Conservation (phyloP, 176 grass and related monocot genomes). For the Chloris gayana region DNA sequence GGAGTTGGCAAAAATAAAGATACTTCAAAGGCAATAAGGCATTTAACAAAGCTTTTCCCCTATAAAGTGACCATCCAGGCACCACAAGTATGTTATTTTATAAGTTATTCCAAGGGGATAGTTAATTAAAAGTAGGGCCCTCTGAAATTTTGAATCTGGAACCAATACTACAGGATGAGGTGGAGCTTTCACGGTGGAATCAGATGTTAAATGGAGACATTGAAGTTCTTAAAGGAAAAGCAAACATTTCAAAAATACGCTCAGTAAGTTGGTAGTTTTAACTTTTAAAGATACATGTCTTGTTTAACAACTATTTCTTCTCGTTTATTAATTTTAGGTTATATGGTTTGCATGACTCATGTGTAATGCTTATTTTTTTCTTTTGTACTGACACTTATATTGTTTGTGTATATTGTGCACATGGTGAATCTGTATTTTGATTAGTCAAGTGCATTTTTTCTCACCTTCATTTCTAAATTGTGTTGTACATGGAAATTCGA, state of each 20-base stretch:
- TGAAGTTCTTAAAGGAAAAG: slow-evolving; percentile 85
- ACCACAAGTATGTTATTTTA: slow-evolving; percentile 67
- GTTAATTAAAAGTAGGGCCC: slow-evolving; percentile 24
- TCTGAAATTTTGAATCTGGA: slow-evolving; percentile 27
- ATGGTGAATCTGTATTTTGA: not conserved
- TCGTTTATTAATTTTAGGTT: not conserved
- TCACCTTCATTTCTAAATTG: slow-evolving; percentile 11
- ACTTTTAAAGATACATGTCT: not conserved
- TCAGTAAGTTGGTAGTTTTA: slow-evolving; percentile 65
- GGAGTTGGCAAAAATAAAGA: slow-evolving; percentile 74
- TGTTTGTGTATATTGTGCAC: slow-evolving; percentile 6
- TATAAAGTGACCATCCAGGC: slow-evolving; percentile 83
- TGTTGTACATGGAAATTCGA: slow-evolving; percentile 27
- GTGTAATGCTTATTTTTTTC: not conserved
- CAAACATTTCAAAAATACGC: slow-evolving; percentile 77
- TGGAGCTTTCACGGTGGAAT: slow-evolving; percentile 72
- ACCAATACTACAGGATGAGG: slow-evolving; percentile 70
- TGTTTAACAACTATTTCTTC: not conserved
- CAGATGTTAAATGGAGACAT: slow-evolving; percentile 77
- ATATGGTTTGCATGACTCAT: not conserved
- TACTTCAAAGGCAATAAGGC: slow-evolving; percentile 66
- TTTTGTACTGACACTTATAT: not conserved
- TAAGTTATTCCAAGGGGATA: not conserved
- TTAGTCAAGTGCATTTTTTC: not conserved
- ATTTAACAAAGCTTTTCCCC: slow-evolving; percentile 93